Percentiles rank a stretch among this genome's conserved stretches.
phyloP scores from a whole-genome alignment of 1,284 basidiomycete genomes.

The Ganoderma sinense region DNA sequence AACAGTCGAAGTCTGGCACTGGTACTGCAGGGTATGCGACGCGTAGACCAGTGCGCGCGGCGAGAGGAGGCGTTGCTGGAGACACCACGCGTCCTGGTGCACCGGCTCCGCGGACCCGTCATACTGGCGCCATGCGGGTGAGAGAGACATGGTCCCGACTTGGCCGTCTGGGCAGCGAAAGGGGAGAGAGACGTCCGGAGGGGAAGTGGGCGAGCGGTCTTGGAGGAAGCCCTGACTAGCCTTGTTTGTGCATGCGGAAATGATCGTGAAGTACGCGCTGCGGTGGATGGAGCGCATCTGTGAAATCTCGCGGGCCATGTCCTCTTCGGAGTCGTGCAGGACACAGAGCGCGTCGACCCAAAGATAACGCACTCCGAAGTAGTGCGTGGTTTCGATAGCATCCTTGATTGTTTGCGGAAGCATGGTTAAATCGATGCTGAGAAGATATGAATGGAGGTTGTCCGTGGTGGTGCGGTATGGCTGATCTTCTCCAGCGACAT shows the following conservation, averaged over 20 bases:
- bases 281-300: conserved; percentile 10
- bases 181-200: conserved; percentile 13
- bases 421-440: conserved; percentile 1
- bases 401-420: conserved; percentile 21
- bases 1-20: conserved; percentile 18
- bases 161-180: conserved; percentile 15
- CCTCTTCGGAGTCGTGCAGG: conserved; percentile 18
- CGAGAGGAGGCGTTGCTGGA: conserved; percentile 24
- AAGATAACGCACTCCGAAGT: conserved; percentile 20
- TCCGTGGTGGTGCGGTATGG: conserved; percentile 13
- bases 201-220: conserved; percentile 7
- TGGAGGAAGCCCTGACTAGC: conserved; percentile 19
- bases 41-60: conserved; percentile 23
- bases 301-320: conserved; percentile 14
- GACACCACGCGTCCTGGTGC: conserved; percentile 24
- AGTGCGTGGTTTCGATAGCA: conserved; percentile 19
- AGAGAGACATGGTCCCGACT: conserved; percentile 18
- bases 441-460: conserved; percentile 13
- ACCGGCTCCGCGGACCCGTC: conserved; percentile 18
- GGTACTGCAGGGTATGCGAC: conserved; percentile 25
- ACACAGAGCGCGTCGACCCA: conserved; percentile 22
- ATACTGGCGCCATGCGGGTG: conserved; percentile 20
- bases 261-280: conserved; percentile 22
- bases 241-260: conserved; percentile 14
- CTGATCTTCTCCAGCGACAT: conserved; percentile 15